Evolutionary conservation across 108 stramenopile species (phyloP), one percentile per base, ranked within the genome.

Genomic region (Skeletonema potamos): DNA sequence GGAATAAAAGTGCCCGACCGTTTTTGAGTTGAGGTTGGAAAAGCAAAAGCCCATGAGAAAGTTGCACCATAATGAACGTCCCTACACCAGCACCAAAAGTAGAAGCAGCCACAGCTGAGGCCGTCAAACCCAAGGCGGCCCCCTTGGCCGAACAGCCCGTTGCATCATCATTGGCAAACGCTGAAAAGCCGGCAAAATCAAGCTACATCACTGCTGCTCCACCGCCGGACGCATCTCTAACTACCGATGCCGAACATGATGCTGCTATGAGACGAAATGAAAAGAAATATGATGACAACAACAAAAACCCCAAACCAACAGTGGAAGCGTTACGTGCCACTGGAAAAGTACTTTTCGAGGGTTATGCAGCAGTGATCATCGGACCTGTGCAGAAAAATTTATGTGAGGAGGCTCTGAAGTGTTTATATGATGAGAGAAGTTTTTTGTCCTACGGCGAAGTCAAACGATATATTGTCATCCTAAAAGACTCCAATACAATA

Each of bases 401-500:
- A 6, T 58, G 84, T 7, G 68, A 79, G 58, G 41, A 57, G 67
- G 36, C 54, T 10, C 32, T 87, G 1, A 85, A 85, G 2, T 70
- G 66, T 6, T 34, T 74, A 2, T 86, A 79, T 34, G 83, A 83
- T 48, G 87, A 89, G 58, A 72, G 87, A 26, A 83, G 84, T 27
- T 88, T 84, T 55, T 60, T 92, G 11, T 61, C 79, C 12, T 92
- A 73, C 63, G 87, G 87, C 1, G 92, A 92, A 77, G 80, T 87
- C 24, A 59, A 65, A 5, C 68, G 89, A 13, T 88, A 78, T 58
- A 58, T 88, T 54, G 77, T 86, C 55, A 54, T 88, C 4, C 70
- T 62, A 20, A n/a, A 54, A 48, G 30, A 83, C 32, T 76, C 67
- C 2, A 61, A 69, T 48, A 70, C 41, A 15, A 76, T 85, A 29